These are phyloP conservation scores for Tetrahymena elliotti DNA, from an alignment of 73 alveolate species.

Conservation along the genomic window DNA sequence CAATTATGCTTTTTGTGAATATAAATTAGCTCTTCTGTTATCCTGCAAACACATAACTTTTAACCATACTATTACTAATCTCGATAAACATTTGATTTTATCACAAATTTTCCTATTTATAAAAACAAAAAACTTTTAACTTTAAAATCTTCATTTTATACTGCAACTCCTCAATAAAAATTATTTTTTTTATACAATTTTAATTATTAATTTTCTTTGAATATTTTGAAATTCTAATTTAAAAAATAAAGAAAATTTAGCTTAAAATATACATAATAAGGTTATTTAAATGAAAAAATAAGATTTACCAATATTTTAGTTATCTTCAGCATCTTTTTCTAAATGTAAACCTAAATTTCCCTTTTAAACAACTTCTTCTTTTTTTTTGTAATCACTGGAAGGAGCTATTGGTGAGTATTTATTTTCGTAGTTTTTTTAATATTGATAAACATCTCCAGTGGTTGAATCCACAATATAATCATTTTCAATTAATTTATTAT, in stretches of 20 bases:
- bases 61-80: neutral
- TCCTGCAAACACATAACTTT: neutral
- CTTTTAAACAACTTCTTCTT: neutral
- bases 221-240: neutral
- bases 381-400: neutral
- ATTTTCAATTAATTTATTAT: neutral
- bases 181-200: too few relatives aligned
- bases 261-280: neutral
- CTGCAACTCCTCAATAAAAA: neutral
- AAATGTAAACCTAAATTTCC: neutral
- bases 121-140: neutral
- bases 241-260: neutral
- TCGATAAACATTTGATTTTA: neutral
- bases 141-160: neutral
- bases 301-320: neutral
- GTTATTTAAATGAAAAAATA: too few relatives aligned
- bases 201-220: too few relatives aligned
- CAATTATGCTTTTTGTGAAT: neutral
- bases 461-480: neutral
- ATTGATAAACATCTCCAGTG: neutral
- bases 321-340: neutral
- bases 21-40: neutral
- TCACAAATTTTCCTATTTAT: neutral
- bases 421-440: neutral
- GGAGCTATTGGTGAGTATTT: neutral